These are phyloP conservation scores for Evansstolkia leycettana DNA, from an alignment of 495 filamentous ascomycete species.

Conservation along the genomic window DNA sequence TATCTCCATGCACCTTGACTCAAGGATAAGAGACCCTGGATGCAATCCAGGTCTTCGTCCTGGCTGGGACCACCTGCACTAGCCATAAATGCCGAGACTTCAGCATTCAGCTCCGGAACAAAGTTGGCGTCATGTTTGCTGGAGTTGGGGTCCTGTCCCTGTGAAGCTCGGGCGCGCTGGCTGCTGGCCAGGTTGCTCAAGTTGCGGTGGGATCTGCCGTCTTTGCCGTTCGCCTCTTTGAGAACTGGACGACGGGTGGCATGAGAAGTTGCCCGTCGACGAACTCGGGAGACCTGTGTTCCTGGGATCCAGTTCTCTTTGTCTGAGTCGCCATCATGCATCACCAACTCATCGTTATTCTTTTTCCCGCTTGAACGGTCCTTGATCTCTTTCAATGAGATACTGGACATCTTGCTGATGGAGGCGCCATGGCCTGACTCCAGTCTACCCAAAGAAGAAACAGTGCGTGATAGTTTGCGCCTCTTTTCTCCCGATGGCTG, in stretches of 20 bases:
- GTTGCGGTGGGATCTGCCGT: conserved; percentile 11
- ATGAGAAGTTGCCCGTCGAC: conserved; percentile 23
- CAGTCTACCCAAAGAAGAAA: conserved; percentile 55
- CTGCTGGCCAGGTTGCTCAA: conserved; percentile 12
- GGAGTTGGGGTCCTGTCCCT: conserved; percentile 8
- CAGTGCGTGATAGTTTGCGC: conserved; percentile 48
- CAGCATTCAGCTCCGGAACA: conserved; percentile 31
- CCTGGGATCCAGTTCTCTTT: conserved; percentile 85
- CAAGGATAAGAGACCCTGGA: conserved; percentile 64
- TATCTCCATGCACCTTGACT: conserved; percentile 54
- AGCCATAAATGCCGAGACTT: conserved; percentile 59
- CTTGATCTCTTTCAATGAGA: conserved; percentile 14
- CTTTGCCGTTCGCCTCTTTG: conserved; percentile 29
- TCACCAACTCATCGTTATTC: conserved; percentile 20
- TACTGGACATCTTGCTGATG: conserved; percentile 7
- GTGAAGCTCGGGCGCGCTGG: conserved; percentile 24
- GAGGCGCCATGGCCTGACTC: conserved; percentile 34
- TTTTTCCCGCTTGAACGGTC: conserved; percentile 12
- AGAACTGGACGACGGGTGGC: conserved; percentile 27
- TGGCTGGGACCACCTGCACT: conserved; percentile 45
- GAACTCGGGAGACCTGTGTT: conserved; percentile 28
- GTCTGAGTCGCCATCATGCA: conserved; percentile 61
- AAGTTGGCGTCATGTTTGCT: conserved; percentile 15
- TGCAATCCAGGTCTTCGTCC: conserved; percentile 62
- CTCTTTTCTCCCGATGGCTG: conserved; percentile 39